These are phyloP conservation scores for Colletotrichum magnum DNA, from an alignment of 2,329 filamentous ascomycete species.

Conservation along the genomic window DNA sequence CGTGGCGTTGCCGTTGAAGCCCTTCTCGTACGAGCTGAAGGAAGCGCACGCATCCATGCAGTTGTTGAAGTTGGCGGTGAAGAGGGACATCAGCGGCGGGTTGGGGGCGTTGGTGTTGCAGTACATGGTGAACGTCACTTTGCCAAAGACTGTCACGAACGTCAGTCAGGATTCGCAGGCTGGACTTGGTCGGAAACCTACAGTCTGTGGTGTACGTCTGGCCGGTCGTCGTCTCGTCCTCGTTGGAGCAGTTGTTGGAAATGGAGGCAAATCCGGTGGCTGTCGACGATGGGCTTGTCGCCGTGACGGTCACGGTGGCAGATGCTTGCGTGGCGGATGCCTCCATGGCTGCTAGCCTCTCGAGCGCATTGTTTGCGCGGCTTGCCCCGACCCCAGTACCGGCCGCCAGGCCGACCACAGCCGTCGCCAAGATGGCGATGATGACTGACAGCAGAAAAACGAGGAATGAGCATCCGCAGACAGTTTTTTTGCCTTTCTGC, in stretches of 20 bases:
- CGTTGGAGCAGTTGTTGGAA: slow-evolving; percentile 57
- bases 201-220: slow-evolving; percentile 56
- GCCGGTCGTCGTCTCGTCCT: slow-evolving; percentile 53
- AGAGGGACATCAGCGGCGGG: slow-evolving; percentile 55
- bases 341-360: slow-evolving; percentile 49
- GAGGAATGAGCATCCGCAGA: slow-evolving; percentile 49
- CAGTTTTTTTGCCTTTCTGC: slow-evolving; percentile 24
- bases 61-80: slow-evolving; percentile 57
- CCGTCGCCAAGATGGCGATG: slow-evolving; percentile 55
- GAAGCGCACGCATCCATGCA: slow-evolving; percentile 64
- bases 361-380: slow-evolving; percentile 54
- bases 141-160: slow-evolving; percentile 52
- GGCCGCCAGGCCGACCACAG: slow-evolving; percentile 61
- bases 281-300: slow-evolving; percentile 43
- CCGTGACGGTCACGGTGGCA: slow-evolving; percentile 39
- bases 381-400: slow-evolving; percentile 59
- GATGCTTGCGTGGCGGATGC: slow-evolving; percentile 42
- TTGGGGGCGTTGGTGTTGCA: slow-evolving; percentile 60
- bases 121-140: slow-evolving; percentile 56
- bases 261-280: slow-evolving; percentile 49
- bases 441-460: slow-evolving; percentile 58
- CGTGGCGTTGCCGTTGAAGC: slow-evolving; percentile 41
- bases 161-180: slow-evolving; percentile 10
- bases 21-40: slow-evolving; percentile 42
- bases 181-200: slow-evolving; percentile 44